Base-by-base conservation (phyloP, 228 moss, liverwort and hornwort species). In the Sphagnum magellanicum region DNA sequence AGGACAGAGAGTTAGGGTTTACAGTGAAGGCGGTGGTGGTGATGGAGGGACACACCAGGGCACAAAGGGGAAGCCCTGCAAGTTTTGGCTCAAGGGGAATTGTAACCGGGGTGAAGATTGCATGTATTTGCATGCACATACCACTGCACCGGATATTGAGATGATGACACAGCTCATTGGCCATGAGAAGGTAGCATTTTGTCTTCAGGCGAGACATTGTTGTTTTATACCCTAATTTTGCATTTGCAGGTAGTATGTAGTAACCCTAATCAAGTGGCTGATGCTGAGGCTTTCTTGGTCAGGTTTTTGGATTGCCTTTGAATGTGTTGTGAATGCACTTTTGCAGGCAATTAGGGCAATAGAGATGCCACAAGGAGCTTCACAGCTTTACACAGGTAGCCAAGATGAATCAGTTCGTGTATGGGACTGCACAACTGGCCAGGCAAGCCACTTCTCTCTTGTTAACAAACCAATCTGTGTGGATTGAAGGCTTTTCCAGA, bases 341-440 rank as follows among this genome's bases (percentile, higher is more conserved):
- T 76, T 74, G 77, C 79, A 81, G 85, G 79, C 82, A 53, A 79
- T 85, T 11, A 73, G 85, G 70, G 85, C 85, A 14, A 85, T 85
- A 59, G 81, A 74, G 49, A 68, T 85, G 50, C 79, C 81, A 8
- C 10, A 6, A 14, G 79, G 74, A 59, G 79, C 85, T 13, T 69
- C 81, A 10, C 74, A 74, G 67, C 64, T 85, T 46, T 85, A 85
- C 51, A 81, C 76, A 8, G 82, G 81, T 12, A 79, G 85, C 51
- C 76, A 74, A 58, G 85, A 85, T 66, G 73, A 81, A 49, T 81
- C 82, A 8, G 78, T 85, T 10, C 74, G 85, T 72, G 72, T 85
- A 55, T 85, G 85, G 85, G 85, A 85, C 72, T 81, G 85, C 70
- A 76, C 76, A 15, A 81, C 82, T 4, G 85, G 85, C 66, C 78